These are phyloP conservation scores for Colletotrichum abscissum DNA, from an alignment of 2,329 filamentous ascomycete genomes.

Conservation along the genomic window DNA sequence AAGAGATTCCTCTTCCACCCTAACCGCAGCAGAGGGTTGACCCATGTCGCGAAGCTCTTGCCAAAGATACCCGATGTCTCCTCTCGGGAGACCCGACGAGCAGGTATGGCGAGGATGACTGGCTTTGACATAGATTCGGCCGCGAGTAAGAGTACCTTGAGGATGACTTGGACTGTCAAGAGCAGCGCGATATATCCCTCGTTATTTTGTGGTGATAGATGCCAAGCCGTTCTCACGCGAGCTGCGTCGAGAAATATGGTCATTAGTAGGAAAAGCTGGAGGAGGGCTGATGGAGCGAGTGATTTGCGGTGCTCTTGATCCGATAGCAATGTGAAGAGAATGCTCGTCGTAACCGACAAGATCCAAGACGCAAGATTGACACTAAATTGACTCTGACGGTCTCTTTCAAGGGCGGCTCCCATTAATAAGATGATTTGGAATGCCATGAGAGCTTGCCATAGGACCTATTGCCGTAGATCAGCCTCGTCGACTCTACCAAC, in stretches of 20 bases:
- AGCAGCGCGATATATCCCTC: background rate
- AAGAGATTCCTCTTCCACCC: conserved; percentile 8
- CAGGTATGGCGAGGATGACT: background rate
- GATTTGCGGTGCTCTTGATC: background rate
- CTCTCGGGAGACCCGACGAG: background rate
- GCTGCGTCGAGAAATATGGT: background rate
- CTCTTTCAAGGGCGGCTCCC: background rate
- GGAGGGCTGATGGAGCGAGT: background rate
- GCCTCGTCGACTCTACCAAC: background rate
- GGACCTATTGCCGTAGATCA: background rate
- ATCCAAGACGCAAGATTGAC: background rate
- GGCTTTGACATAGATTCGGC: background rate
- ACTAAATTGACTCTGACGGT: background rate
- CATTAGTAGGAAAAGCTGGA: conserved; percentile 2
- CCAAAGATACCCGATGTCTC: conserved; percentile 14
- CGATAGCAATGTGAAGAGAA: background rate
- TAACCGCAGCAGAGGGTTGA: conserved; percentile 3
- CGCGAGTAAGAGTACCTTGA: background rate
- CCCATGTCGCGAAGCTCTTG: conserved; percentile 8
- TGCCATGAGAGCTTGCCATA: background rate
- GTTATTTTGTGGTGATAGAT: background rate
- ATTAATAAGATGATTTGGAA: background rate
- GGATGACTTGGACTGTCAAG: background rate
- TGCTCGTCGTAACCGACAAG: background rate
- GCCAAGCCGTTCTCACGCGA: background rate